Evolutionary conservation across 352 stramenopile genomes (phyloP), one percentile per base, ranked within the genome.

Genomic region (Globisporangium uncinulatum): DNA sequence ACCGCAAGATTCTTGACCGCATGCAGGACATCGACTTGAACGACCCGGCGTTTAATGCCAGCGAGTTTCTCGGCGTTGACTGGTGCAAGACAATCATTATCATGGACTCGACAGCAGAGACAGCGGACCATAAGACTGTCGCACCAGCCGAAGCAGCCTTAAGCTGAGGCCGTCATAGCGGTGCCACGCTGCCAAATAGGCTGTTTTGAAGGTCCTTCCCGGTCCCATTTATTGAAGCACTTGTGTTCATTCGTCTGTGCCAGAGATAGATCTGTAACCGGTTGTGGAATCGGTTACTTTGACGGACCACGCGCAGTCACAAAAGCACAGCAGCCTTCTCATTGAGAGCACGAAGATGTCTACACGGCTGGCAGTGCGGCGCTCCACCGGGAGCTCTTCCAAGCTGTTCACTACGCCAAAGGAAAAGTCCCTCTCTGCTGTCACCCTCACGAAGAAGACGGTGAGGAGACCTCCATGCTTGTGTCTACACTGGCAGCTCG

Each of bases 371-470:
- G 24, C 54, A 17, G 62, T 71, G 37, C 70, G 74, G 6, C 60
- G 74, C 24, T 57, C 74, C 4, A 81, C 76, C 0, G 66, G 74
- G 63, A 71, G 67, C 62, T 80, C 74, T 29, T 29, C 24, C 45
- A 87, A 78, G 51, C 63, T 65, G 36, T 58, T 74, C 20, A 70
- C 73, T 29, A 65, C 62, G 1, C 63, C 64, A 5, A 82, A 78
- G 21, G 67, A 75, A 58, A 85, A 83, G 63, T 76, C 77, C 9
- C 58, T 87, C 11, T 84, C 74, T 1, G 64, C 73, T 4, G 71
- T 76, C 54, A 77, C 77, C 6, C 59, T 87, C 5, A 85, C 74
- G 9, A 86, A 85, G 55, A 83, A 82, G 50, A 84, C 74, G 21
- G 74, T 84, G 34, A 6, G 67, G 59, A 20, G 13, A 10, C 37